Percentiles rank a stretch among this genome's conserved stretches.
Conservation (phyloP, 805 yeast genomes). For the Cyberlindnera mycetangii region DNA sequence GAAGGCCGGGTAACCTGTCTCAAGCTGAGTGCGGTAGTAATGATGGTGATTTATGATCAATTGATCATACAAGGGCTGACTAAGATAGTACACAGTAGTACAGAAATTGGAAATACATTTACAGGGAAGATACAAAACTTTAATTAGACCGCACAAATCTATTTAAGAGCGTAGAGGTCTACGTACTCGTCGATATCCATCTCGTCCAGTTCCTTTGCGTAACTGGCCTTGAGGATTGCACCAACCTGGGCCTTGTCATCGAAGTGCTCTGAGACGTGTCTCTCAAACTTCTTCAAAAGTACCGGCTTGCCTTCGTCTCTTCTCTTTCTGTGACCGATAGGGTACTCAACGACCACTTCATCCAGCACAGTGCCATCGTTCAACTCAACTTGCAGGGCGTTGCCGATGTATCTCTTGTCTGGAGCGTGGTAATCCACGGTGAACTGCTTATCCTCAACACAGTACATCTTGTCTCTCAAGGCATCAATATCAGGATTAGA, state of each 20-base stretch:
- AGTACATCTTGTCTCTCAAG: conserved; percentile 51
- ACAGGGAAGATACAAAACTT: too few relatives aligned
- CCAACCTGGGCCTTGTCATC: conserved; percentile 34
- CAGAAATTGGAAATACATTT: too few relatives aligned
- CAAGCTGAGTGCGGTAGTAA: background rate
- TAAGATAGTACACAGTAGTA: too few relatives aligned
- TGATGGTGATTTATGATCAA: too few relatives aligned
- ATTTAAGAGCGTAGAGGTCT: conserved; percentile 32
- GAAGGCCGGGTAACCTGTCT: conserved; percentile 6
- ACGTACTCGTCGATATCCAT: conserved; percentile 48
- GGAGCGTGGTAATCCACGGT: conserved; percentile 55
- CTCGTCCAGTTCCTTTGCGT: conserved; percentile 33
- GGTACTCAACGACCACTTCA: conserved; percentile 52
- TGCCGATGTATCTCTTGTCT: conserved; percentile 54
- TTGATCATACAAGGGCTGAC: too few relatives aligned
- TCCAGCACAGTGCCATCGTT: conserved; percentile 52
- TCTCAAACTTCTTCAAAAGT: conserved; percentile 46
- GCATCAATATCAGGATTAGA: conserved; percentile 49
- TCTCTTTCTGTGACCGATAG: conserved; percentile 57
- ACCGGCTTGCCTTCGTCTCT: conserved; percentile 60
- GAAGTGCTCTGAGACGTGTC: conserved; percentile 47
- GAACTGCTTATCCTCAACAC: conserved; percentile 48
- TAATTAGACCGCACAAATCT: background rate
- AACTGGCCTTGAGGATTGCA: conserved; percentile 36
- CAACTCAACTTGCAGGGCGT: conserved; percentile 47